A percentile compares a stretch with the other conserved stretches of the same genome.
phyloP scores from a whole-genome alignment of 176 grass and related monocot species.

The Miscanthus lutarioriparius region DNA sequence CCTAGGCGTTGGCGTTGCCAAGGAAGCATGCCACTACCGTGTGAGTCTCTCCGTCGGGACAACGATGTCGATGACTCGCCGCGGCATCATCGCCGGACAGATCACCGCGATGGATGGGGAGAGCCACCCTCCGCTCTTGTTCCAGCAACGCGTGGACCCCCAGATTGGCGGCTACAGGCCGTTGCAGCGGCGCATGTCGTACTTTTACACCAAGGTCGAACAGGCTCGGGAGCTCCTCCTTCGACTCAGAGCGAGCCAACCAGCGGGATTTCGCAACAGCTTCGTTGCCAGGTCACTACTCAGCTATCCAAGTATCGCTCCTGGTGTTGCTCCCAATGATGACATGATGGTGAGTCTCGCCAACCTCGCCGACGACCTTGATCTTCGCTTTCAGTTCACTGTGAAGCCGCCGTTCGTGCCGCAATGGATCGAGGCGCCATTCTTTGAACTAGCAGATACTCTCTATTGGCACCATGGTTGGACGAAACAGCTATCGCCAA shows the following conservation, averaged over 20 bases:
- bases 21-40: slow-evolving; percentile 47
- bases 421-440: slow-evolving; percentile 35
- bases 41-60: slow-evolving; percentile 64
- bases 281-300: slow-evolving; percentile 72
- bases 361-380: slow-evolving; percentile 61
- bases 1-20: slow-evolving; percentile 28
- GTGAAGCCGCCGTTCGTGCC: slow-evolving; percentile 19
- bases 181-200: slow-evolving; percentile 13
- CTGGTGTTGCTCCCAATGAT: not conserved
- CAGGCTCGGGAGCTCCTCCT: slow-evolving; percentile 1
- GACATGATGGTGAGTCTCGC: slow-evolving; percentile 25
- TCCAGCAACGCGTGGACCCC: not conserved
- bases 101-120: slow-evolving; percentile 42
- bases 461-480: slow-evolving; percentile 23
- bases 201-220: slow-evolving; percentile 56
- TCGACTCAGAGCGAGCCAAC: slow-evolving; percentile 34
- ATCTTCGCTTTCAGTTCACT: slow-evolving; percentile 6
- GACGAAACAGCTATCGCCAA: too few relatives aligned
- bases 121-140: not conserved
- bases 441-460: slow-evolving; percentile 64
- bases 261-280: slow-evolving; percentile 42
- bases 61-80: slow-evolving; percentile 42
- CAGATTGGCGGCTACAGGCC: not conserved
- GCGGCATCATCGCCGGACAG: slow-evolving; percentile 51
- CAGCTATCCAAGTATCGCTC: slow-evolving; percentile 52